Conservation (phyloP, 306 rosid species). For the Pterocarpus santalinus region DNA sequence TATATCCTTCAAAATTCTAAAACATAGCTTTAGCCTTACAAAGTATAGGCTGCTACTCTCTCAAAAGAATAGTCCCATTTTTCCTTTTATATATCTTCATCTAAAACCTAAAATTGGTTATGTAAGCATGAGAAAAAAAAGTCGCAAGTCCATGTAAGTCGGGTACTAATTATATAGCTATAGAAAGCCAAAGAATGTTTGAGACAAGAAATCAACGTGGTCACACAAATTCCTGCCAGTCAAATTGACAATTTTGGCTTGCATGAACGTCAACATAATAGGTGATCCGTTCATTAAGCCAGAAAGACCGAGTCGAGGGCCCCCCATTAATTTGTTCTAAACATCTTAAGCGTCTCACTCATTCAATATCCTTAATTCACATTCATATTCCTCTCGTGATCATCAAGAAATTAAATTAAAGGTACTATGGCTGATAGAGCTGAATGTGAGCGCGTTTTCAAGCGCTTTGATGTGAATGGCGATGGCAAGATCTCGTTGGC, state of each 20-base stretch:
- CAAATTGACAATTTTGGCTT: slow-evolving; percentile 2
- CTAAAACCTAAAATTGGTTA: too few species aligned
- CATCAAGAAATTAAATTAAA: not conserved
- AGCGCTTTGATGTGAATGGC: slow-evolving; percentile 70
- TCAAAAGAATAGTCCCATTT: too few species aligned
- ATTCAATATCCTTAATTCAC: slow-evolving; percentile 10
- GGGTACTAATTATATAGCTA: not conserved
- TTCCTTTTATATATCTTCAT: too few species aligned
- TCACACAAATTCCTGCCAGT: slow-evolving; percentile 2
- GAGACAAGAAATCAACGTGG: slow-evolving; percentile 26
- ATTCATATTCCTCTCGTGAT: not conserved
- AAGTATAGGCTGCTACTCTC: not conserved
- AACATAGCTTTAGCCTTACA: not conserved
- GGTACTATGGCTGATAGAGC: slow-evolving; percentile 37
- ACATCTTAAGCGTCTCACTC: slow-evolving; percentile 8
- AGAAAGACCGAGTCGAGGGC: slow-evolving; percentile 2
- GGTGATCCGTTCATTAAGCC: slow-evolving; percentile 44
- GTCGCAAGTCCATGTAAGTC: not conserved
- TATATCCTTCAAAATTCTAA: too few species aligned
- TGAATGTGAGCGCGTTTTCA: slow-evolving; percentile 70
- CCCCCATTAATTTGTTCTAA: not conserved
- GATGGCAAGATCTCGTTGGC: slow-evolving; percentile 68
- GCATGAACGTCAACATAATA: not conserved
- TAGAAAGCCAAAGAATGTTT: not conserved
- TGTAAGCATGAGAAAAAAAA: too few species aligned